Conservation (phyloP, 305 asterid species). For the Solanum chacoense region DNA sequence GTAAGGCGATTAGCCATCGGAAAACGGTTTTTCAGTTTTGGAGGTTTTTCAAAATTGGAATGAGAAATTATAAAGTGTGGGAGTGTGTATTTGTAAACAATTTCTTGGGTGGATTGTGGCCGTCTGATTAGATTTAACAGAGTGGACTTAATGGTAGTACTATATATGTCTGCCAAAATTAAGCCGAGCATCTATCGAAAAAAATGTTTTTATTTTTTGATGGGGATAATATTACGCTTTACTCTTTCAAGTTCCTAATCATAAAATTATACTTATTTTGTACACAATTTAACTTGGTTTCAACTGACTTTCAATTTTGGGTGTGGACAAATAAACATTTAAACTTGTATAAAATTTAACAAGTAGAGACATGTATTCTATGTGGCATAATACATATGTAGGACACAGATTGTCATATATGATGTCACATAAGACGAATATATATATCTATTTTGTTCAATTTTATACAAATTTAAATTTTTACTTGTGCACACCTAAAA, state of each 20-base stretch:
- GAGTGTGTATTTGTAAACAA: background rate
- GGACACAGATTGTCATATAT: background rate
- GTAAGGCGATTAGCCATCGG: background rate
- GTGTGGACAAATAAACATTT: fast-evolving
- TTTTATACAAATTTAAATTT: background rate
- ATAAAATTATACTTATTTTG: no score
- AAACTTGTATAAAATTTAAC: background rate
- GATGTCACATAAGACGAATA: background rate
- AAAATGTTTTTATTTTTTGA: fast-evolving
- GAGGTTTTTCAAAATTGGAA: background rate
- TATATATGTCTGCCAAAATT: background rate
- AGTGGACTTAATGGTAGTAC: background rate
- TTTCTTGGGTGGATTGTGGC: background rate
- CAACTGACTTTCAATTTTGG: no score
- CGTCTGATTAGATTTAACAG: background rate
- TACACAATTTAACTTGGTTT: background rate
- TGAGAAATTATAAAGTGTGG: background rate
- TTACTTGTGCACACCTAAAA: background rate
- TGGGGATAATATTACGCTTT: no score
- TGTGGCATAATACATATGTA: background rate
- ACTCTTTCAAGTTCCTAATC: background rate
- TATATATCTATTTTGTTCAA: no score
- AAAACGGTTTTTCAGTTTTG: background rate
- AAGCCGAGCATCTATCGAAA: fast-evolving
- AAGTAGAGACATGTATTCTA: background rate